Evolutionary conservation across 345 rosid species (phyloP).

Genomic region (Hevea brasiliensis): DNA sequence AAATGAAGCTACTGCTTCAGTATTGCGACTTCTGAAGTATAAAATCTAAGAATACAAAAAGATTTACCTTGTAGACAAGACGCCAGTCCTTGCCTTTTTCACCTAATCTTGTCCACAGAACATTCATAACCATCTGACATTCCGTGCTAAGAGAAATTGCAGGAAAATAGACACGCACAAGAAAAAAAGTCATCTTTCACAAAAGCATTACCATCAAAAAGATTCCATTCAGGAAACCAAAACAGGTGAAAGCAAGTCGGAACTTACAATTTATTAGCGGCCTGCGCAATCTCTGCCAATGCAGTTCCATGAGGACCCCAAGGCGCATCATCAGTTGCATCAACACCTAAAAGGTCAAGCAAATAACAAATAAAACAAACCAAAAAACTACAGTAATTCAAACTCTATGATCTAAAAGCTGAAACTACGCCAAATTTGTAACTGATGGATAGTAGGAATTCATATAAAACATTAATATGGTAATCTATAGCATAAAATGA

Average conservation of each 20-base stretch:
- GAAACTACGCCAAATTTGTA: neutral
- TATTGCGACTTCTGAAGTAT: neutral
- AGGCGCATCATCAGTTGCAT: constrained; percentile 96
- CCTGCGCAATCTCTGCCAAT: constrained; percentile 91
- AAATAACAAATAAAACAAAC: too few species aligned
- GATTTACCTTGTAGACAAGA: constrained; percentile 87
- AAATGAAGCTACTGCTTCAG: neutral
- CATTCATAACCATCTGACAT: constrained; percentile 92
- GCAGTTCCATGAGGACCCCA: constrained; percentile 99
- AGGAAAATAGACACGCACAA: too few species aligned
- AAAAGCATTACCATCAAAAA: constrained; percentile 3
- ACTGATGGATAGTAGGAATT: neutral
- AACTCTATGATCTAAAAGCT: too few species aligned
- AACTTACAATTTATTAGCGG: constrained; percentile 84
- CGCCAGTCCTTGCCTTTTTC: constrained; percentile 99
- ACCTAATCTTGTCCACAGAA: constrained; percentile 81
- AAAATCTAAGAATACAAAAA: constrained; percentile 9
- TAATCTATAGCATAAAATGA: neutral
- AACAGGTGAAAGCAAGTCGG: constrained; percentile 3
- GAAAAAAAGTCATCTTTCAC: constrained; percentile 3
- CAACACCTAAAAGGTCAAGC: constrained; percentile 51
- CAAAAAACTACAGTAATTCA: neutral
- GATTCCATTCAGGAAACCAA: constrained; percentile 1
- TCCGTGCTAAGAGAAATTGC: constrained; percentile 61
- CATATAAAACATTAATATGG: neutral